phyloP scores from a whole-genome alignment of 2,329 filamentous ascomycete genomes.

The Cladosporium sp. region DNA sequence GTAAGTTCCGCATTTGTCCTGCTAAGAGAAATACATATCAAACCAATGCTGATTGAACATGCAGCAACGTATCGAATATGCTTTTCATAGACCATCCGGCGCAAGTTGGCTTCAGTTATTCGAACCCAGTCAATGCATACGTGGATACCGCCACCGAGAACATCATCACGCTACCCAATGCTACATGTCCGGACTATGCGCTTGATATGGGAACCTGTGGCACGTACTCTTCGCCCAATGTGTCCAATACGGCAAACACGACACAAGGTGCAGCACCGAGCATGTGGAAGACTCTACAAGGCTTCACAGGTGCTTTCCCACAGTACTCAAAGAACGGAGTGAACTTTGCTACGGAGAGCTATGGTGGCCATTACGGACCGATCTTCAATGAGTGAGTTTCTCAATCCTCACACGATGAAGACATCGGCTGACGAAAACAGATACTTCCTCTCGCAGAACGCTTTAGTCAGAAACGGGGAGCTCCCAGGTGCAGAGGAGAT shows the following conservation, averaged over 20 bases:
- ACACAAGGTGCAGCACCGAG: slow-evolving; percentile 53
- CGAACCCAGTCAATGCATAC: slow-evolving; percentile 29
- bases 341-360: slow-evolving; percentile 31
- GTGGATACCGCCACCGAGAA: slow-evolving; percentile 29
- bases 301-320: slow-evolving; percentile 59
- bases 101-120: slow-evolving; percentile 57
- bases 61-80: slow-evolving; percentile 56
- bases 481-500: slow-evolving; percentile 31
- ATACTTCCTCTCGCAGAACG: slow-evolving; percentile 32
- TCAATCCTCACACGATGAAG: not conserved
- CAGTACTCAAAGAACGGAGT: slow-evolving; percentile 30
- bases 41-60: not conserved
- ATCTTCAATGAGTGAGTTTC: slow-evolving; percentile 14
- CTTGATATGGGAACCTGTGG: slow-evolving; percentile 40
- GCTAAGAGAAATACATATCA: not conserved
- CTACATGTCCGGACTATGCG: slow-evolving; percentile 20
- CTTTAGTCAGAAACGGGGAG: slow-evolving; percentile 19
- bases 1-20: slow-evolving; percentile 16
- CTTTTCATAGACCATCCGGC: slow-evolving; percentile 67
- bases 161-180: slow-evolving; percentile 35
- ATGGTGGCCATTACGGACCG: slow-evolving; percentile 15
- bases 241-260: slow-evolving; percentile 49
- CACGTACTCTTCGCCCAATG: slow-evolving; percentile 52
- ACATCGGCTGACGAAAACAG: not conserved
- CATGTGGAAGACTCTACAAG: slow-evolving; percentile 59